These are phyloP conservation scores for Physcomitrium patens DNA, from an alignment of 225 moss, liverwort and hornwort genomes.

Conservation along the genomic window DNA sequence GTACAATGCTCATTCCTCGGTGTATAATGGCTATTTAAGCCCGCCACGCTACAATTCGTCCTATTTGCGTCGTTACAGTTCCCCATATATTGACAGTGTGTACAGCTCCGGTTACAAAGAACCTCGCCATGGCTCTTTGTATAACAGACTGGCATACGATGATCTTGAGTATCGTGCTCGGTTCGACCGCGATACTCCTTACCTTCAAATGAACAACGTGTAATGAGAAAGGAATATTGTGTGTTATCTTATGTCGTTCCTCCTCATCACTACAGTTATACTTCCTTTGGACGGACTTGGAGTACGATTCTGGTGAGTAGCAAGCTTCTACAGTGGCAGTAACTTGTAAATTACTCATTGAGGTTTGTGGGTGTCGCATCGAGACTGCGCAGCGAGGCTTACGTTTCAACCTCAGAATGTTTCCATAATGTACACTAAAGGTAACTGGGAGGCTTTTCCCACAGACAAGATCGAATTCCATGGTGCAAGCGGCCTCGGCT, in stretches of 20 bases:
- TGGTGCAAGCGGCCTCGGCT: too few relatives aligned
- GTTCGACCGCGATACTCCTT: conserved; percentile 40
- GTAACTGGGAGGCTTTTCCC: too few relatives aligned
- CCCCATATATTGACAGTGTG: conserved; percentile 51
- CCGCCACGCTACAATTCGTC: conserved; percentile 38
- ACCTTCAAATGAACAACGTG: conserved; percentile 30
- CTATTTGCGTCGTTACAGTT: conserved; percentile 41
- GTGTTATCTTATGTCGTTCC: background rate
- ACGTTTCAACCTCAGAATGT: too few relatives aligned
- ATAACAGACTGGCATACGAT: conserved; percentile 31
- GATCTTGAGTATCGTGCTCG: conserved; percentile 37
- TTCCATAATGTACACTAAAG: too few relatives aligned
- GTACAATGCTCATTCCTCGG: conserved; percentile 3
- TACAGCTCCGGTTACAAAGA: conserved; percentile 53
- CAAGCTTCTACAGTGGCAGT: too few relatives aligned
- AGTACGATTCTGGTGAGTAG: background rate
- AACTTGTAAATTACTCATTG: too few relatives aligned
- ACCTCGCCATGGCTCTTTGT: background rate
- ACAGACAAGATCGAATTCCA: too few relatives aligned
- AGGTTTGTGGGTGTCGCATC: too few relatives aligned
- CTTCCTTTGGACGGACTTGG: background rate
- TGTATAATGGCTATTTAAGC: background rate
- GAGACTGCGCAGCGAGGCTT: too few relatives aligned
- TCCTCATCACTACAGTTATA: background rate
- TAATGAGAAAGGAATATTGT: background rate